Evolutionary conservation across 2,329 filamentous ascomycete species (phyloP).

Genomic region (Ophiognomonia clavigignenti-juglandacearum): DNA sequence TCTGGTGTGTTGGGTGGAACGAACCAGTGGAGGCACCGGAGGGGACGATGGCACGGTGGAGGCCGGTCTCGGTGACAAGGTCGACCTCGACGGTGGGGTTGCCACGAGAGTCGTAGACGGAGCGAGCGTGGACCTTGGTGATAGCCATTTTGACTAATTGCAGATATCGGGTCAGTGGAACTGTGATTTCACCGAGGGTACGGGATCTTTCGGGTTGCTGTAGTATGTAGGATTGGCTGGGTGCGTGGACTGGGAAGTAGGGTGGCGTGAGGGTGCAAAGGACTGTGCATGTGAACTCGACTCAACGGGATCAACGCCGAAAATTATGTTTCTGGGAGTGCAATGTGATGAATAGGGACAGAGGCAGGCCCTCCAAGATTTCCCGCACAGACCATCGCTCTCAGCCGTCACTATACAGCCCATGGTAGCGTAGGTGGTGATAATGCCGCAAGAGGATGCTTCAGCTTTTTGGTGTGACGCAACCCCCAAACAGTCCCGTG

Average conservation of each 20-base stretch:
- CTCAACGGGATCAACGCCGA: no score
- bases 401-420: background rate
- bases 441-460: slow-evolving; percentile 14
- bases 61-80: slow-evolving; percentile 90
- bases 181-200: no score
- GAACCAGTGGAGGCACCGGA: slow-evolving; percentile 91
- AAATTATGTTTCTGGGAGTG: no score
- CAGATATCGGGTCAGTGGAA: no score
- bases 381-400: background rate
- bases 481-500: no score
- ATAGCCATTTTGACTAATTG: slow-evolving; percentile 70
- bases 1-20: slow-evolving; percentile 28
- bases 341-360: no score
- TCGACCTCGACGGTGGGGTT: slow-evolving; percentile 99
- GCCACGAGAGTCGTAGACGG: slow-evolving; percentile 96
- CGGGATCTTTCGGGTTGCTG: no score
- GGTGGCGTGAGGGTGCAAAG: background rate
- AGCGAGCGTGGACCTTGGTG: slow-evolving; percentile 85
- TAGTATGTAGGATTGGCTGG: background rate
- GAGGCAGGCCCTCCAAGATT: no score
- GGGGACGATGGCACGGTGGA: slow-evolving; percentile 96
- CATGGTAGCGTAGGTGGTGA: background rate
- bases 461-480: no score
- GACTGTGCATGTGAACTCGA: background rate
- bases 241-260: background rate